These are phyloP conservation scores for Hamigera avellanea DNA, from an alignment of 495 filamentous ascomycete genomes.

Conservation along the genomic window DNA sequence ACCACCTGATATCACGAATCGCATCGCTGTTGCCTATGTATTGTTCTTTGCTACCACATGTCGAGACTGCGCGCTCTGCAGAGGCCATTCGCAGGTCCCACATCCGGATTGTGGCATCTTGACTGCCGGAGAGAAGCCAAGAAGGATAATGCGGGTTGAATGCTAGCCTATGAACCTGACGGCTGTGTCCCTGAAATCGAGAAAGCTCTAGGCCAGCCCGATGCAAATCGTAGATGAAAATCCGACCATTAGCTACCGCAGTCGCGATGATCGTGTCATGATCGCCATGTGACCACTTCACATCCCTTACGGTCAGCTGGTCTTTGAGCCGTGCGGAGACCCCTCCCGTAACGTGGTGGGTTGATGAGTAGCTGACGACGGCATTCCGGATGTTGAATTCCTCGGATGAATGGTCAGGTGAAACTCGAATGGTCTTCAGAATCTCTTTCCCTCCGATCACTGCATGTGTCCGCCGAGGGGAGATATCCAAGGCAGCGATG, in stretches of 20 bases:
- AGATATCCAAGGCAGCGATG: constrained; percentile 67
- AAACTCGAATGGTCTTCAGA: constrained; percentile 69
- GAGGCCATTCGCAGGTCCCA: constrained; percentile 57
- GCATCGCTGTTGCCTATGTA: constrained; percentile 62
- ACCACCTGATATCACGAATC: constrained; percentile 83
- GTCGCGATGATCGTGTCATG: constrained; percentile 64
- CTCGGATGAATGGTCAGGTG: constrained; percentile 57
- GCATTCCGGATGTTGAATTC: constrained; percentile 69
- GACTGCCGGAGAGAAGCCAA: constrained; percentile 76
- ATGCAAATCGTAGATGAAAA: constrained; percentile 77
- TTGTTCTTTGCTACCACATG: constrained; percentile 40
- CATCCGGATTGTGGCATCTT: constrained; percentile 80
- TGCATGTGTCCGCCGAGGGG: constrained; percentile 61
- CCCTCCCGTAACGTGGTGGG: constrained; percentile 39
- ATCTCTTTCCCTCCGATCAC: constrained; percentile 75
- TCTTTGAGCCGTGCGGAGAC: constrained; percentile 49
- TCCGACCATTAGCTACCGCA: constrained; percentile 74
- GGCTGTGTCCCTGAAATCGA: constrained; percentile 73
- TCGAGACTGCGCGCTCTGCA: constrained; percentile 35
- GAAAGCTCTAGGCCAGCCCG: constrained; percentile 61
- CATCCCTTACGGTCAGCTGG: constrained; percentile 69
- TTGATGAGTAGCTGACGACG: constrained; percentile 58
- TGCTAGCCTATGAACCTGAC: constrained; percentile 84
- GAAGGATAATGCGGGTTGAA: constrained; percentile 75
- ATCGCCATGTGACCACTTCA: constrained; percentile 68